These are phyloP conservation scores for Solanum habrochaites DNA, from an alignment of 257 asterid genomes.

Conservation along the genomic window DNA sequence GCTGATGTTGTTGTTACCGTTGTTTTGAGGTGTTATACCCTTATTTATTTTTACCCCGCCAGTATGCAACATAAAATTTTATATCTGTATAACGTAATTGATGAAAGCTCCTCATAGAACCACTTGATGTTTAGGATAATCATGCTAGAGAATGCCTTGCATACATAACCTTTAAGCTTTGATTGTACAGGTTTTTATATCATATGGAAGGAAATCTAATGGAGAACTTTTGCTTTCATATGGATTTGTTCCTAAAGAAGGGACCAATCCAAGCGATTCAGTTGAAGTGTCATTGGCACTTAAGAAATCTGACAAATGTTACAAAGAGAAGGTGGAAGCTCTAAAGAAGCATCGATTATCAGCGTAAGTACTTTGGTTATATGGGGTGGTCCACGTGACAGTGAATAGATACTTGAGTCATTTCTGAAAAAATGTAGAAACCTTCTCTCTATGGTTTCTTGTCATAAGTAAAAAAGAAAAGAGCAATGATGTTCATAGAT, in stretches of 20 bases:
- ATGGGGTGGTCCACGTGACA: background rate
- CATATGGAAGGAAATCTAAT: slow-evolving; percentile 82
- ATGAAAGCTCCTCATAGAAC: background rate
- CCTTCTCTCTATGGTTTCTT: background rate
- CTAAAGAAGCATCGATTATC: slow-evolving; percentile 61
- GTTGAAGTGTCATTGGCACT: slow-evolving; percentile 63
- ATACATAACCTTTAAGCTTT: background rate
- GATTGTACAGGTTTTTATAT: slow-evolving; percentile 70
- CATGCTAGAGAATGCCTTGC: background rate
- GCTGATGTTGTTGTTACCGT: slow-evolving; percentile 32
- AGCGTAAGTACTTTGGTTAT: slow-evolving; percentile 32
- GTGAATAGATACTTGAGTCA: background rate
- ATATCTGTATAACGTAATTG: background rate
- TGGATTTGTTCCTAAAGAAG: slow-evolving; percentile 96
- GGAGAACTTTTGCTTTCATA: slow-evolving; percentile 92
- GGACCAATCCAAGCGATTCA: slow-evolving; percentile 81
- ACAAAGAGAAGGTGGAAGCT: slow-evolving; percentile 58
- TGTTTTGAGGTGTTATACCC: slow-evolving; percentile 18
- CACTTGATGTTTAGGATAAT: background rate
- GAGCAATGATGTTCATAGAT: background rate
- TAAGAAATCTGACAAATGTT: slow-evolving; percentile 64
- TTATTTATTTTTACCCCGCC: background rate
- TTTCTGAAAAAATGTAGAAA: background rate
- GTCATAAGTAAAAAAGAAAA: background rate
- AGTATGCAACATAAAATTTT: background rate